These are phyloP conservation scores for Cerrena zonata DNA, from an alignment of 1,284 basidiomycete species.

Conservation along the genomic window DNA sequence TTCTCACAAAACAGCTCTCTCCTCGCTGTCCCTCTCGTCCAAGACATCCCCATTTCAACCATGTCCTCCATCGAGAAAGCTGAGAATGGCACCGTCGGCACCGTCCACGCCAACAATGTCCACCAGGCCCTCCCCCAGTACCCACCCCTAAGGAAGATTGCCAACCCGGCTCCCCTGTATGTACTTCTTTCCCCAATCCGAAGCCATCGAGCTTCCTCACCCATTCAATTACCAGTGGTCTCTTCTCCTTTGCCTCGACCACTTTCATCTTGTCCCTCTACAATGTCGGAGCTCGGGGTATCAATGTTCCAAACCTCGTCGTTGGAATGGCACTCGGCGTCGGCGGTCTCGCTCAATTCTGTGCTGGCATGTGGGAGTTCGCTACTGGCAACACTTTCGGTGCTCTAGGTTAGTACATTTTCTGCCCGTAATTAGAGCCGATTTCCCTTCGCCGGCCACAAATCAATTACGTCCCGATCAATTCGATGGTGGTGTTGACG, in stretches of 20 bases:
- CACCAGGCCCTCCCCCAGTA: conserved; percentile 4
- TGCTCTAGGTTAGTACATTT: conserved; percentile 53
- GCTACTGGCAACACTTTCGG: conserved; percentile 68
- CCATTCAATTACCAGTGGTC: conserved; percentile 36
- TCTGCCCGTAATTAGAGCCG: no score
- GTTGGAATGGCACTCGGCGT: conserved; percentile 79
- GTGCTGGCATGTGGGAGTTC: conserved; percentile 80
- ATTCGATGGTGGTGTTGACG: no score
- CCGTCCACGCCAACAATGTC: conserved; percentile 14
- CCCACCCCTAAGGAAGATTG: conserved; percentile 16
- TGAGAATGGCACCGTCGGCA: conserved; percentile 9
- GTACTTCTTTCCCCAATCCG: conserved; percentile 11
- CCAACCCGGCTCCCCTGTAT: conserved; percentile 29
- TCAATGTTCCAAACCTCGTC: conserved; percentile 64
- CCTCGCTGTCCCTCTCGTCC: background rate
- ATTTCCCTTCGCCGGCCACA: no score
- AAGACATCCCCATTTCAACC: conserved; percentile 8
- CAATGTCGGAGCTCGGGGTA: conserved; percentile 50
- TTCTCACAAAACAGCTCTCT: conserved; percentile 8
- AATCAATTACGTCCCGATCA: no score
- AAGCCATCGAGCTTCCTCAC: background rate
- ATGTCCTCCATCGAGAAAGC: conserved; percentile 25
- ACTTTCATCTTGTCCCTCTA: conserved; percentile 67
- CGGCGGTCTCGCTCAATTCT: conserved; percentile 77
- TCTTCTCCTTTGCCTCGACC: conserved; percentile 70